A percentile compares a stretch with the other conserved stretches of the same genome.
Conservation (phyloP, 176 grass and related monocot genomes). For the Oryza glumipatula region DNA sequence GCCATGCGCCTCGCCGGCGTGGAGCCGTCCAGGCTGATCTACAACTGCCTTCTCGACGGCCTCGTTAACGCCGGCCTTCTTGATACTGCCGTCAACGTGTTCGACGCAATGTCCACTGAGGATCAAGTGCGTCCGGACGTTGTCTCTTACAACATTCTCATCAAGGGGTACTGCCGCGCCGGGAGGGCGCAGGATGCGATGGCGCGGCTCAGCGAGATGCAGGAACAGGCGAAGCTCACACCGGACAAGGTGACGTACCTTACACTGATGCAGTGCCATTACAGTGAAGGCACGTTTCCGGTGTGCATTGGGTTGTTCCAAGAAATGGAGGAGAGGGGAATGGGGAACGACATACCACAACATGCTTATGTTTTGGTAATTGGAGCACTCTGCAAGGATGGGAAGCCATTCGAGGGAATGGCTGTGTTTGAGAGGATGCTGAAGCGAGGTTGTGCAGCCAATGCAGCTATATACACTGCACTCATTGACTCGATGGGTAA, state of each 20-base stretch:
- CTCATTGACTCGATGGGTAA: constrained; percentile 72
- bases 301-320: constrained; percentile 65
- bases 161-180: constrained; percentile 74
- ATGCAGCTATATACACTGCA: constrained; percentile 67
- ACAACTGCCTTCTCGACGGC: constrained; percentile 89
- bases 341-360: constrained; percentile 71
- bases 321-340: constrained; percentile 74
- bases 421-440: constrained; percentile 76
- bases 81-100: constrained; percentile 81
- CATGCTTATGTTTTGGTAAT: constrained; percentile 83
- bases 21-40: constrained; percentile 71
- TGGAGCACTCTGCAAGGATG: constrained; percentile 58
- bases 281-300: constrained; percentile 54
- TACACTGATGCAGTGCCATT: constrained; percentile 75
- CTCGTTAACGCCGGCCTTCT: constrained; percentile 71
- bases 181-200: constrained; percentile 59
- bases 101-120: constrained; percentile 68
- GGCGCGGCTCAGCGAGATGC: constrained; percentile 53
- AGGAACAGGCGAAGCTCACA: constrained; percentile 35
- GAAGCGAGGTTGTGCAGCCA: constrained; percentile 55
- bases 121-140: constrained; percentile 55
- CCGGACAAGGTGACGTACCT: constrained; percentile 85
- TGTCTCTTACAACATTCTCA: constrained; percentile 80
- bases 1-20: constrained; percentile 61
- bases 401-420: constrained; percentile 79